A percentile compares a stretch with the other conserved stretches of the same genome.
Conservation (phyloP, 768 basidiomycete species). For the Cyathus striatus region DNA sequence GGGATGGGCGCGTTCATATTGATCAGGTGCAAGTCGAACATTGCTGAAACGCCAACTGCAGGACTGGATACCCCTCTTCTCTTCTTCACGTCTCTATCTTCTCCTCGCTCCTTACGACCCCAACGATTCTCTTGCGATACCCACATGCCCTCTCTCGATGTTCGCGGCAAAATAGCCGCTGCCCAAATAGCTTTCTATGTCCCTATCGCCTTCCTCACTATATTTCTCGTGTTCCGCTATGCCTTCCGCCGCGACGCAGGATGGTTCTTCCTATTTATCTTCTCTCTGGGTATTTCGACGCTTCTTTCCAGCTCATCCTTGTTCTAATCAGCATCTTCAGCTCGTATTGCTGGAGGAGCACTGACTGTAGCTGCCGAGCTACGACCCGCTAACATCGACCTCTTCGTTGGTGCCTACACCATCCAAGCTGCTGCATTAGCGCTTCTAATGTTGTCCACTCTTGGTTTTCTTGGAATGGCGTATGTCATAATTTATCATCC, state of each 20-base stretch:
- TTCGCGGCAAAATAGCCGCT: conserved; percentile 48
- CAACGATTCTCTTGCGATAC: conserved; percentile 13
- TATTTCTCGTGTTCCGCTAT: conserved; percentile 45
- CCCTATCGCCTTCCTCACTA: conserved; percentile 44
- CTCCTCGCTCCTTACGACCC: conserved; percentile 8
- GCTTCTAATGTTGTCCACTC: conserved; percentile 33
- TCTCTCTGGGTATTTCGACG: conserved; percentile 44
- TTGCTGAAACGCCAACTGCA: too few relatives aligned
- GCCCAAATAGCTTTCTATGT: conserved; percentile 56
- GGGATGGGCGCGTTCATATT: too few relatives aligned
- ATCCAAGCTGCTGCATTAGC: conserved; percentile 39
- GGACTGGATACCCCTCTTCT: too few relatives aligned
- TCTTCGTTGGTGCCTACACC: conserved; percentile 51
- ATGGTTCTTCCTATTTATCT: conserved; percentile 64
- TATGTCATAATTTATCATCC: conserved; percentile 17
- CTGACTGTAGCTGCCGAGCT: conserved; percentile 52
- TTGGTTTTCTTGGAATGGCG: conserved; percentile 50
- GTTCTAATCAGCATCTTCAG: conserved; percentile 24
- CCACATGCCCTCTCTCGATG: conserved; percentile 36
- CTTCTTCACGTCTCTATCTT: too few relatives aligned
- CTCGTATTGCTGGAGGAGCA: conserved; percentile 52
- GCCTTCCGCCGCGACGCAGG: conserved; percentile 55
- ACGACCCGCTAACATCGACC: conserved; percentile 28
- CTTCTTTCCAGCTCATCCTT: neutral
- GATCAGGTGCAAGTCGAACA: too few relatives aligned